phyloP scores from a whole-genome alignment of 352 stramenopile genomes.

The Phytopythium sindhum region DNA sequence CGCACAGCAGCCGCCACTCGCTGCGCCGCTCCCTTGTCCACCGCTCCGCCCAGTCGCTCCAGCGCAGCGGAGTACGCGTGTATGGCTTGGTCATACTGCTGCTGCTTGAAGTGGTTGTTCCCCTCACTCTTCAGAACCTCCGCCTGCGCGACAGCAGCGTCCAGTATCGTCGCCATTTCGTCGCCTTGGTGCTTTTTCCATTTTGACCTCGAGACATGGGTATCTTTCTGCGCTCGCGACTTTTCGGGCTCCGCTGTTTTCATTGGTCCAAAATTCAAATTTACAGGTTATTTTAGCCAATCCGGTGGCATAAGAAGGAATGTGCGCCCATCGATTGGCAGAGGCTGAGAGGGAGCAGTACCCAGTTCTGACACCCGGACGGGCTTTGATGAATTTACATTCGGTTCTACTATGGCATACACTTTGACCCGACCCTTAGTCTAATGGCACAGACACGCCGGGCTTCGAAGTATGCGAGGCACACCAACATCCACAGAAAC shows the following conservation, averaged over 20 bases:
- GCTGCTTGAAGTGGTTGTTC: constrained; percentile 54
- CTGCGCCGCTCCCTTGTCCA: constrained; percentile 10
- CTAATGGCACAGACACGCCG: constrained; percentile 86
- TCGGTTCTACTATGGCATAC: constrained; percentile 61
- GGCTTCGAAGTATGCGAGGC: constrained; percentile 84
- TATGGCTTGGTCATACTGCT: constrained; percentile 38
- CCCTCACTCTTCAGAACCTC: constrained; percentile 54
- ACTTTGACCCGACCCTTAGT: constrained; percentile 90
- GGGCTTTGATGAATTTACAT: constrained; percentile 15
- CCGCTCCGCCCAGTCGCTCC: background rate
- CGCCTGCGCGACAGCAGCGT: constrained; percentile 19
- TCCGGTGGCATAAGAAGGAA: constrained; percentile 12
- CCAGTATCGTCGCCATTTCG: constrained; percentile 10
- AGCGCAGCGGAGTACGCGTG: constrained; percentile 42
- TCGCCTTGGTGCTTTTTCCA: background rate
- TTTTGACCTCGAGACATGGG: background rate
- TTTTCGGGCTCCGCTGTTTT: constrained; percentile 6
- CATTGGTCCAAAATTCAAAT: background rate
- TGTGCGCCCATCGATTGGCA: constrained; percentile 85
- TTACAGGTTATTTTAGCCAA: too few relatives aligned
- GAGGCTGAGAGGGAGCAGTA: constrained; percentile 58
- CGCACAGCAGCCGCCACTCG: constrained; percentile 46
- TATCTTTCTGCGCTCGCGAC: background rate
- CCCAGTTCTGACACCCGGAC: constrained; percentile 88
- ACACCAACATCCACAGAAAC: constrained; percentile 7